phyloP scores from a whole-genome alignment of 1,284 basidiomycete species.

The Anthracocystis setariae region DNA sequence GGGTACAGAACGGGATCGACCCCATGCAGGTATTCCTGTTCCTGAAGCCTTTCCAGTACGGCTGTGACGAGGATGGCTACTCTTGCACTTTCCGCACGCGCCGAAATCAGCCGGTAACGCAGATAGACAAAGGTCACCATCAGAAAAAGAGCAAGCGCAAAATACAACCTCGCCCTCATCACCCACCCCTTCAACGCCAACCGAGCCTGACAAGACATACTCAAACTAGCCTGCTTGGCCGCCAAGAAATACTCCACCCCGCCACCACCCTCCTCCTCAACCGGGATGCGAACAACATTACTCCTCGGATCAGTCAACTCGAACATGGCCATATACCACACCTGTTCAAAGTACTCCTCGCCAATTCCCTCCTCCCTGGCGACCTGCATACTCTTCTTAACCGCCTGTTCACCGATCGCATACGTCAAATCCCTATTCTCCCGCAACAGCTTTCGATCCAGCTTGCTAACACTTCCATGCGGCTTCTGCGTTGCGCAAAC shows the following conservation, averaged over 20 bases:
- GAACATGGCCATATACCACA: conserved; percentile 61
- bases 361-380: conserved; percentile 33
- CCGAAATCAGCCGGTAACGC: conserved; percentile 19
- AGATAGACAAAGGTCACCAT: conserved; percentile 14
- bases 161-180: conserved; percentile 32
- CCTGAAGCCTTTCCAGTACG: conserved; percentile 50
- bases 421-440: conserved; percentile 35
- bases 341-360: conserved; percentile 49
- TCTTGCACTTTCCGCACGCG: conserved; percentile 23
- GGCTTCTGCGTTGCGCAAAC: conserved; percentile 51
- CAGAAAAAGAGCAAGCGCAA: conserved; percentile 13
- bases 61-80: conserved; percentile 42
- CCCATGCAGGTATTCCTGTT: conserved; percentile 79
- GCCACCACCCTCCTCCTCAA: conserved; percentile 7
- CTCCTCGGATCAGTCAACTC: conserved; percentile 50
- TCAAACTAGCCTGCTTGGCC: conserved; percentile 32
- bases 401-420: conserved; percentile 27
- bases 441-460: conserved; percentile 19
- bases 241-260: conserved; percentile 29
- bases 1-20: conserved; percentile 82
- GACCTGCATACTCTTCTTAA: conserved; percentile 45
- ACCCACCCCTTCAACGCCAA: conserved; percentile 46
- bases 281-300: conserved; percentile 32
- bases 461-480: conserved; percentile 24
- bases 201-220: conserved; percentile 36